These are phyloP conservation scores for Coniochaeta hoffmannii DNA, from an alignment of 2,329 filamentous ascomycete species.

Conservation along the genomic window DNA sequence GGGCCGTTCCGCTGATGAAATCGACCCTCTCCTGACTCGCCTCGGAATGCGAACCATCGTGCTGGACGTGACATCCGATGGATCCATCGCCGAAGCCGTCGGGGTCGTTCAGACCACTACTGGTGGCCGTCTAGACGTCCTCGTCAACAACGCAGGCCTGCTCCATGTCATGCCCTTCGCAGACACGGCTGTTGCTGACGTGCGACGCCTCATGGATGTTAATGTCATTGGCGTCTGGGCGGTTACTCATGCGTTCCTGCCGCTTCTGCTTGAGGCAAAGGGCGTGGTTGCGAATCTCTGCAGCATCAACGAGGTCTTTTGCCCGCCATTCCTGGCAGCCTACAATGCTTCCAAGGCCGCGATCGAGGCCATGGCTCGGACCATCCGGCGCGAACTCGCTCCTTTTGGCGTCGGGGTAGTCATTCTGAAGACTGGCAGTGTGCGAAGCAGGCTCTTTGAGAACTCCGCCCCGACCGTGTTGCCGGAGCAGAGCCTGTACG, in stretches of 20 bases:
- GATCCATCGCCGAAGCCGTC: conserved; percentile 12
- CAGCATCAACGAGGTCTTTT: conserved; percentile 21
- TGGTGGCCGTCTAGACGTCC: conserved; percentile 9
- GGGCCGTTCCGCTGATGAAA: conserved; percentile 12
- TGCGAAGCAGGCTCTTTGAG: conserved; percentile 19
- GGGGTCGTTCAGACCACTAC: conserved; percentile 10
- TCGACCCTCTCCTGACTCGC: conserved; percentile 10
- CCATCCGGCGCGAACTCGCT: conserved; percentile 21
- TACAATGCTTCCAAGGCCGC: conserved; percentile 25
- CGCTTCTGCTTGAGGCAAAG: conserved; percentile 17
- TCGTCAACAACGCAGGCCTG: conserved; percentile 16
- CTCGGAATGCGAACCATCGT: conserved; percentile 15
- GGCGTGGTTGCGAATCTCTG: conserved; percentile 19
- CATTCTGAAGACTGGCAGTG: conserved; percentile 21
- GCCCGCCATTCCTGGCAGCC: conserved; percentile 19
- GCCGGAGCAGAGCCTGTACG: conserved; percentile 21
- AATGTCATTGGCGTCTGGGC: conserved; percentile 22
- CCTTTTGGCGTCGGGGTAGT: conserved; percentile 23
- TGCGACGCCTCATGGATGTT: conserved; percentile 10
- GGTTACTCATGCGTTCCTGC: conserved; percentile 24
- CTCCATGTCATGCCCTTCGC: conserved; percentile 7
- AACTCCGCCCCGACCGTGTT: conserved; percentile 15
- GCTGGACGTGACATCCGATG: conserved; percentile 17
- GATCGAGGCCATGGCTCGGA: conserved; percentile 14
- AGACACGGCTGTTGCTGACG: conserved; percentile 10